phyloP scores from a whole-genome alignment of 2,329 filamentous ascomycete genomes.

The Scleromitrula shiraiana region DNA sequence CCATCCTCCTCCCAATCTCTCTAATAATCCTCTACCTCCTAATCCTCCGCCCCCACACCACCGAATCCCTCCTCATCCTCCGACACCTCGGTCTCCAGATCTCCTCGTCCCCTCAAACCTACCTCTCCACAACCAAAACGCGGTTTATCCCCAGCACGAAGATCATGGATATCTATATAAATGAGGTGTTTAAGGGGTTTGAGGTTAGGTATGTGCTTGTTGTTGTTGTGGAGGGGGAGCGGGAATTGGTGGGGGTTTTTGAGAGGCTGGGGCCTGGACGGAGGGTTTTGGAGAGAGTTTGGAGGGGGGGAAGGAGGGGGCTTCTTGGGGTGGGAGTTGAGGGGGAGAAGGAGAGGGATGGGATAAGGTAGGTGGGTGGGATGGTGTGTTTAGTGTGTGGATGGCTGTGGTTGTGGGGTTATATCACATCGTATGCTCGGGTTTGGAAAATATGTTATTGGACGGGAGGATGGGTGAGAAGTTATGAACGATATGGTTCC shows the following conservation, averaged over 20 bases:
- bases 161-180: constrained; percentile 88
- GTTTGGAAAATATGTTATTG: no score
- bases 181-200: constrained; percentile 90
- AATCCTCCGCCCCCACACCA: constrained; percentile 42
- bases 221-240: constrained; percentile 83
- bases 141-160: constrained; percentile 82
- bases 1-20: constrained; percentile 34
- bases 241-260: constrained; percentile 90
- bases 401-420: background rate
- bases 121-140: constrained; percentile 54
- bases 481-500: no score
- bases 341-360: background rate
- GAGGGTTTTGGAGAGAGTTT: constrained; percentile 75
- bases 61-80: constrained; percentile 83
- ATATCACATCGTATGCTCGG: no score
- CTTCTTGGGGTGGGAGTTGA: constrained; percentile 54
- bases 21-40: constrained; percentile 36
- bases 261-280: constrained; percentile 68
- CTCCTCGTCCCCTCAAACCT: constrained; percentile 59
- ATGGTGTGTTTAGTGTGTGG: background rate
- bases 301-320: constrained; percentile 77
- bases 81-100: constrained; percentile 88
- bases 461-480: no score
- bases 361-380: background rate
- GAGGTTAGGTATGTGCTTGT: constrained; percentile 84